phyloP scores from a whole-genome alignment of 257 asterid genomes.

The Jacaranda copaia region DNA sequence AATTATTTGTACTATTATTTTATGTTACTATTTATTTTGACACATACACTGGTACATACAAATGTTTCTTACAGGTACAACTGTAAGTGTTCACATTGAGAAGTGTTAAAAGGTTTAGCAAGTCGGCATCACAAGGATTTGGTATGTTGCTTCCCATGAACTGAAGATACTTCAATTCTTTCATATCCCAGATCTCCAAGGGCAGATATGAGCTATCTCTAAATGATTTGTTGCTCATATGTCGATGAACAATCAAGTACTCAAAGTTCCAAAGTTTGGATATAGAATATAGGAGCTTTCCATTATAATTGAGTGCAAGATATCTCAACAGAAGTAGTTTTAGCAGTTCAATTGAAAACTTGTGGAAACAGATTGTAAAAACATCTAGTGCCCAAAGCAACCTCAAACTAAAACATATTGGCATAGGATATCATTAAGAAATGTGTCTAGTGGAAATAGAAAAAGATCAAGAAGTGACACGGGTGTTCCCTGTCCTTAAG shows the following conservation, averaged over 20 bases:
- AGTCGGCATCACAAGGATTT: neutral
- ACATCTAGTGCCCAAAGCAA: slow-evolving; percentile 19
- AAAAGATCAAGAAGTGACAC: no score
- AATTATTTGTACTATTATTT: no score
- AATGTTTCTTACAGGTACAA: neutral
- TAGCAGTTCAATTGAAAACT: neutral
- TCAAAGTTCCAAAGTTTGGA: slow-evolving; percentile 9
- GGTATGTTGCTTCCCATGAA: neutral
- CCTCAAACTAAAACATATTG: neutral
- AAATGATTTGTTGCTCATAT: neutral
- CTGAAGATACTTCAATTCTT: slow-evolving; percentile 24
- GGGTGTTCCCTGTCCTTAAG: no score
- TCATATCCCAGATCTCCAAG: neutral
- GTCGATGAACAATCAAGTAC: neutral
- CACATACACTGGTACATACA: no score
- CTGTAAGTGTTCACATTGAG: neutral
- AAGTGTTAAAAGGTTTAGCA: slow-evolving; percentile 26
- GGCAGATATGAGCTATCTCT: neutral
- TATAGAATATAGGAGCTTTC: neutral
- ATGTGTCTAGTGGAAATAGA: no score
- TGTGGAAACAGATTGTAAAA: neutral
- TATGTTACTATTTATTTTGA: no score
- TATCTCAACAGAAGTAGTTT: neutral
- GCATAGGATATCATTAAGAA: neutral
- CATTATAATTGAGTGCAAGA: slow-evolving; percentile 2